Base-by-base conservation (phyloP, 345 rosid genomes). In the Euphorbia pulcherrima region DNA sequence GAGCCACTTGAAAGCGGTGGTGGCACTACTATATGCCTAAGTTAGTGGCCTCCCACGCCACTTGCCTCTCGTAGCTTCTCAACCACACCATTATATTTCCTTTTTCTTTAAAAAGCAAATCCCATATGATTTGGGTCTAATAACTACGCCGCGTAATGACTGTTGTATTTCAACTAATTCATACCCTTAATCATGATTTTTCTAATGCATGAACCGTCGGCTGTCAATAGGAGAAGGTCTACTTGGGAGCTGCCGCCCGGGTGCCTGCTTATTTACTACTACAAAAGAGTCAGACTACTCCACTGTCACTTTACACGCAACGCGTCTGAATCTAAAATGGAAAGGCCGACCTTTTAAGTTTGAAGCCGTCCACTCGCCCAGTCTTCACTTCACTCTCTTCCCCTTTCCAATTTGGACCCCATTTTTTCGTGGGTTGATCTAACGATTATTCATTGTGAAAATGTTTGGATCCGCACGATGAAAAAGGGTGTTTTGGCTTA, bases 121-220 rank as follows among this genome's bases (percentile, higher is more conserved):
- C 18, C 58, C 73, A 64, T 52, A 67, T 68, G 69, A 59, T 52
- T 40, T 11, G 70, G 44, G 72, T 70, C 41, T 58, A n/a, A n/a
- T 10, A 69, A 17, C 40, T 28, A 7, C 53, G 2, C 26, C 58
- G 58, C 58, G 28, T 53, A 6, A 41, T n/a, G 12, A 12, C 47
- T 41, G 14, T 7, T 33, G 37, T 33, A 33, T 3, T 33, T 33
- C 4, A 33, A 20, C 11, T 23, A 5, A 20, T 23, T 53, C 21
- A 24, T 56, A 14, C 12, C 5, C 13, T 56, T 14, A 7, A 28
- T 7, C n/a, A n/a, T n/a, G n/a, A n/a, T n/a, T n/a, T n/a, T n/a
- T 53, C 21, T 58, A 39, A 58, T 68, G 21, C 51, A 64, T 21
- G 69, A 35, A 64, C 41, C 41, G 69, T 64, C 51, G 69, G 68